phyloP scores from a whole-genome alignment of 495 filamentous ascomycete species.

The Geopyxis carbonaria region DNA sequence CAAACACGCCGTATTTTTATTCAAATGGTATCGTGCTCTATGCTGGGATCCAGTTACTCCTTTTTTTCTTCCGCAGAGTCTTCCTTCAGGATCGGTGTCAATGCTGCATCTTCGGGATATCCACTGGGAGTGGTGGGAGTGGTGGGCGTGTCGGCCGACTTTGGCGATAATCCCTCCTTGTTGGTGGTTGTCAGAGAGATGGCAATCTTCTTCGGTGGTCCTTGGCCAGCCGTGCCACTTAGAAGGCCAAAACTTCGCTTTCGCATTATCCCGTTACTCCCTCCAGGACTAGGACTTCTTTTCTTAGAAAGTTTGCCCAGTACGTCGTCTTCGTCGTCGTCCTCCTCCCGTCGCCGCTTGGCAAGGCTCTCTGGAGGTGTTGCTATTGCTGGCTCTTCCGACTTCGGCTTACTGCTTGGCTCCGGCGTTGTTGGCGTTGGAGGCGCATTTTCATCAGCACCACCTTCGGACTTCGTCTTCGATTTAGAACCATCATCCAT shows the following conservation, averaged over 20 bases:
- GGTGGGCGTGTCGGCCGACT: no score
- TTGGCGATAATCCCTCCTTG: no score
- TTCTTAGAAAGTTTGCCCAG: constrained; percentile 52
- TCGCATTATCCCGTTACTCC: constrained; percentile 24
- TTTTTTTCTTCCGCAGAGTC: no score
- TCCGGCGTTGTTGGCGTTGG: constrained; percentile 23
- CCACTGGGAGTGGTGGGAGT: no score
- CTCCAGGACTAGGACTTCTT: constrained; percentile 44
- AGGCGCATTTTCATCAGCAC: constrained; percentile 11
- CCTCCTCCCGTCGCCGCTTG: constrained; percentile 76
- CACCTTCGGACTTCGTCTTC: constrained; percentile 30
- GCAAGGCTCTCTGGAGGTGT: constrained; percentile 1
- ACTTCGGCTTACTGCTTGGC: constrained; percentile 2
- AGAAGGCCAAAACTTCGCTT: constrained; percentile 27
- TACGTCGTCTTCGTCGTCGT: constrained; percentile 65
- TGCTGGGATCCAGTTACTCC: no score
- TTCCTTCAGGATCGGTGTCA: no score
- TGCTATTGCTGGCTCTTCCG: neutral
- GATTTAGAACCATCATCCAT: constrained; percentile 18
- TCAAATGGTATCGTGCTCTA: no score
- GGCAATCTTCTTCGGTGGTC: constrained; percentile 25
- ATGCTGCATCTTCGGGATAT: no score
- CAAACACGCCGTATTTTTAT: no score
- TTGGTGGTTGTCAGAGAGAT: constrained; percentile 23
- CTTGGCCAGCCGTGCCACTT: constrained; percentile 4